Evolutionary conservation across 305 asterid genomes (phyloP).

Genomic region (Fraxinus floribunda): DNA sequence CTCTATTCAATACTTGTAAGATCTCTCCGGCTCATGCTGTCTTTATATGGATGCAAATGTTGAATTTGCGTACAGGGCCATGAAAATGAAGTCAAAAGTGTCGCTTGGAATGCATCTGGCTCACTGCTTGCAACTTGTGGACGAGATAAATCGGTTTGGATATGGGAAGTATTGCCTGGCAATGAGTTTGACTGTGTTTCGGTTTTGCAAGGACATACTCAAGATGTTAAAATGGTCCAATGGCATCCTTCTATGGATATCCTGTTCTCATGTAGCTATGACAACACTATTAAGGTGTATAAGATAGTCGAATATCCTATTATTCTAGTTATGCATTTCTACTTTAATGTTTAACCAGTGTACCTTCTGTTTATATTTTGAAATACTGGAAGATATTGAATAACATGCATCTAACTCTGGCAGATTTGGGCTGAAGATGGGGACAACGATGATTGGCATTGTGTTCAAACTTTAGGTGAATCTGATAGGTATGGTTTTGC

Average conservation of each 20-base stretch:
- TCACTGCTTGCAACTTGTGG: conserved; percentile 87
- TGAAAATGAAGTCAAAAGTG: conserved; percentile 89
- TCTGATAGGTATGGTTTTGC: conserved; percentile 48
- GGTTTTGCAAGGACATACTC: conserved; percentile 86
- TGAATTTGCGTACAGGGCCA: conserved; percentile 53
- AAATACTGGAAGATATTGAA: not conserved
- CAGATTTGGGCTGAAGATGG: conserved; percentile 84
- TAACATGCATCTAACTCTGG: conserved; percentile 10
- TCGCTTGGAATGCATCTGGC: conserved; percentile 78
- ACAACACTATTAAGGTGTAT: conserved; percentile 69
- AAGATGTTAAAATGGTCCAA: conserved; percentile 91
- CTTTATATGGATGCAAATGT: conserved; percentile 5
- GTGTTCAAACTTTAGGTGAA: conserved; percentile 73
- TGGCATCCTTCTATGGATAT: conserved; percentile 77
- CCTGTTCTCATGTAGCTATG: conserved; percentile 85
- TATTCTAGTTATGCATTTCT: not conserved
- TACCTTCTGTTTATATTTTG: not conserved
- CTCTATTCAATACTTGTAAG: not conserved
- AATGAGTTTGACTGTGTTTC: conserved; percentile 75
- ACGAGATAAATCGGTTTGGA: conserved; percentile 90
- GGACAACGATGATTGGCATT: conserved; percentile 74
- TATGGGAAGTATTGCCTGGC: conserved; percentile 77
- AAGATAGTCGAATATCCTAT: not conserved
- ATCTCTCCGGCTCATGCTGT: not conserved
- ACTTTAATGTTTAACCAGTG: not conserved